Evolutionary conservation across 2,329 filamentous ascomycete species (phyloP), one percentile per base, ranked within the genome.

Genomic region (Malbranchea zuffiana): DNA sequence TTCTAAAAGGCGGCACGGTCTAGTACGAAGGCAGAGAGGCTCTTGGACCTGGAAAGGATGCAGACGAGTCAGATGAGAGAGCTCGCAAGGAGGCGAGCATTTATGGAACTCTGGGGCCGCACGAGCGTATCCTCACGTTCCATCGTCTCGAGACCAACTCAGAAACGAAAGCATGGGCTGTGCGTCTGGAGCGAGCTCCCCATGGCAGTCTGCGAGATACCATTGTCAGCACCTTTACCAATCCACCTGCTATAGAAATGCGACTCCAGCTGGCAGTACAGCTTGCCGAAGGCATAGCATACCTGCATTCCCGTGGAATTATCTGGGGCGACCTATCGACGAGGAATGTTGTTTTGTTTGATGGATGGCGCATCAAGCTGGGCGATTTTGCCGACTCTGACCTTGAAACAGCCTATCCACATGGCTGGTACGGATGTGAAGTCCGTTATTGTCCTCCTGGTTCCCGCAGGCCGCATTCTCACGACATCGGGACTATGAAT

Each of bases 271-370:
- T 39, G 21, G 37, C 37, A 30, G 12, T 39, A n/a, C 37, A 39
- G 18, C 25, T 39, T 35, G 37, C 25, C 12, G 31, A 39, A 26
- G 37, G 37, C 13, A 31, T 35, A 10, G 31, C 26, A 25, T 16
- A 39, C 24, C 18, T 39, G 17, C 31, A 39, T 13, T 17, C 12
- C 3, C 33, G 20, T 19, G 25, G 16, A 5, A 27, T 40, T 23
- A 37, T 41, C 6, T 32, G 39, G 32, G 39, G 39, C 16, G 39
- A 41, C 24, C 33, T 41, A 10, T 37, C 39, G 17, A 41, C 39
- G 2, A 21, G 32, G 15, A 41, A 41, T 32, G 39, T 16, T 6
- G 16, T 41, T 21, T 19, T 37, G 33, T 37, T 36, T 23, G 39
- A 41, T 13, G 29, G 24, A 11, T 41, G 33, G 32, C 16, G 27